Evolutionary conservation across 345 rosid genomes (phyloP).

Genomic region (Hibiscus trionum): DNA sequence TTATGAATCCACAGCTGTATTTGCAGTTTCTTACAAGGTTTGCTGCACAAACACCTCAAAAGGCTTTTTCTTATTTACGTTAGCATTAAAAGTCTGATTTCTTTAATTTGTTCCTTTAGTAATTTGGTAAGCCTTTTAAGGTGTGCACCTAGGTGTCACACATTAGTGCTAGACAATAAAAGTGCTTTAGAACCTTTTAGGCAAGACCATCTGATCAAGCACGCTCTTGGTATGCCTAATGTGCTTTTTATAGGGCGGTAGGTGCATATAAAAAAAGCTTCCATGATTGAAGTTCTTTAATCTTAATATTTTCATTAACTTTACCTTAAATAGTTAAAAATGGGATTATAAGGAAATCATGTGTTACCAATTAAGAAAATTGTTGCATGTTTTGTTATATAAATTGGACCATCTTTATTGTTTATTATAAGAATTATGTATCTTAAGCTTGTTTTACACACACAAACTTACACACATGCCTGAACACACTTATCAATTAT

Average conservation of each 20-base stretch:
- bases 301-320: not conserved
- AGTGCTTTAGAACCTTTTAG: not conserved
- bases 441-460: not conserved
- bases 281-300: not conserved
- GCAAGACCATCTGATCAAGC: not conserved
- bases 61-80: not conserved
- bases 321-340: not conserved
- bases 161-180: not conserved
- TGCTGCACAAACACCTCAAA: slow-evolving; percentile 8
- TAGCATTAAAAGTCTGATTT: not conserved
- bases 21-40: slow-evolving; percentile 88
- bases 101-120: slow-evolving; percentile 3
- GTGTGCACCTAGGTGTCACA: no score
- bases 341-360: not conserved
- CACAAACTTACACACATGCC: not conserved
- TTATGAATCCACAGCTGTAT: slow-evolving; percentile 12
- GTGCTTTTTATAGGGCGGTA: not conserved
- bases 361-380: not conserved
- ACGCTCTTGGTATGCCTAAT: not conserved
- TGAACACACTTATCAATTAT: not conserved
- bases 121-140: not conserved
- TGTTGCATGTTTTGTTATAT: not conserved
- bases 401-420: not conserved
- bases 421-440: not conserved
- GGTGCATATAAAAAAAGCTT: not conserved